Conservation (phyloP, 2,329 filamentous ascomycete species). For the Sodiomyces alkalinus region DNA sequence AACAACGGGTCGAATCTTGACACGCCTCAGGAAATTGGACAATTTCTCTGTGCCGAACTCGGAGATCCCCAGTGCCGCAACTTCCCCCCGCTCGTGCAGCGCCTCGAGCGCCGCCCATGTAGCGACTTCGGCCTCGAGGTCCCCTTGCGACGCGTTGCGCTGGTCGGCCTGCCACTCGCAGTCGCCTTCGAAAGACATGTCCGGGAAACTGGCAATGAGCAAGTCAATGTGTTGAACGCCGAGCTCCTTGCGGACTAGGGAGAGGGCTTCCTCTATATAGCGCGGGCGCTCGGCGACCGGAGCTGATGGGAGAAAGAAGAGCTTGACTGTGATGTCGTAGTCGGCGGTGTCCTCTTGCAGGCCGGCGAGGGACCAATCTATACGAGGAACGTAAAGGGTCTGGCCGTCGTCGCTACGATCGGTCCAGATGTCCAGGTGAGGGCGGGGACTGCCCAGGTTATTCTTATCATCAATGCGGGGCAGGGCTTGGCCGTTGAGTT, state of each 20-base stretch:
- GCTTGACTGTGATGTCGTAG: conserved; percentile 90
- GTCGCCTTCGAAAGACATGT: conserved; percentile 84
- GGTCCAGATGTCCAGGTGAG: conserved; percentile 47
- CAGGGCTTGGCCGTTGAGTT: neutral
- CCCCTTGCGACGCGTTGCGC: conserved; percentile 43
- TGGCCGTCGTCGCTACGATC: conserved; percentile 31
- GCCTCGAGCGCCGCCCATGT: conserved; percentile 62
- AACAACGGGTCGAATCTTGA: conserved; percentile 60
- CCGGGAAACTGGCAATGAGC: conserved; percentile 84
- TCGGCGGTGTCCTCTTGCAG: conserved; percentile 67
- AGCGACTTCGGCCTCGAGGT: conserved; percentile 50
- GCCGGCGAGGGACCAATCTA: conserved; percentile 55
- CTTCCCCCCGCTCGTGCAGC: conserved; percentile 54
- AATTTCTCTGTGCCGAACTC: conserved; percentile 85
- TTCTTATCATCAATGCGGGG: conserved; percentile 10
- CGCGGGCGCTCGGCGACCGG: conserved; percentile 46
- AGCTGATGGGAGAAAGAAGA: conserved; percentile 76
- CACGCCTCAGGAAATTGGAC: conserved; percentile 56
- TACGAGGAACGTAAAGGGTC: conserved; percentile 60
- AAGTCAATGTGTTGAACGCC: conserved; percentile 65
- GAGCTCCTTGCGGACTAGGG: conserved; percentile 67
- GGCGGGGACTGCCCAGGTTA: conserved; percentile 12
- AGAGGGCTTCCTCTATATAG: conserved; percentile 65
- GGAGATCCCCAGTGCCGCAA: conserved; percentile 65
- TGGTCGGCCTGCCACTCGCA: conserved; percentile 65